phyloP scores from a whole-genome alignment of 2,329 filamentous ascomycete genomes.

The Microdochium paspali region DNA sequence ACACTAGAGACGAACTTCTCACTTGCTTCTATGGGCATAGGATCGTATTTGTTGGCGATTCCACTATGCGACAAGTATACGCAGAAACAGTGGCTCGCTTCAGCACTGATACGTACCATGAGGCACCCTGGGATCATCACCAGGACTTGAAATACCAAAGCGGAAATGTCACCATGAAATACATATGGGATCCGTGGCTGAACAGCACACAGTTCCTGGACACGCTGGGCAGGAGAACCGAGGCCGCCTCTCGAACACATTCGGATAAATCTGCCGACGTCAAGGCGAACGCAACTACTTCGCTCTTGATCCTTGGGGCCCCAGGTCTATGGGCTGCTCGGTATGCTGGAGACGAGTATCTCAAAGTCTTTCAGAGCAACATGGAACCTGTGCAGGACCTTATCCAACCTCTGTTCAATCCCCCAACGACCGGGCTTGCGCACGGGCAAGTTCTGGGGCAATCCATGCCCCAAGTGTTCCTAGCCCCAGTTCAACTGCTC shows the following conservation, averaged over 20 bases:
- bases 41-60: slow-evolving; percentile 53
- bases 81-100: slow-evolving; percentile 39
- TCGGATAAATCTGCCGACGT: slow-evolving; percentile 1
- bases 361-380: slow-evolving; percentile 32
- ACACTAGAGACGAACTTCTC: slow-evolving; percentile 39
- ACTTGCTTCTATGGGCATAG: slow-evolving; percentile 40
- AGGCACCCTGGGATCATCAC: slow-evolving; percentile 31
- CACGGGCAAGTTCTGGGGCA: slow-evolving; percentile 10
- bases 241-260: background rate
- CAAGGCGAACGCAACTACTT: slow-evolving; percentile 4
- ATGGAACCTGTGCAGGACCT: slow-evolving; percentile 34
- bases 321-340: slow-evolving; percentile 45
- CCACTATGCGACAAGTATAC: slow-evolving; percentile 46
- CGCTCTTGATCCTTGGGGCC: slow-evolving; percentile 41
- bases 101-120: slow-evolving; percentile 27
- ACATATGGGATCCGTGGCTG: slow-evolving; percentile 55
- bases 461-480: slow-evolving; percentile 19
- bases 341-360: slow-evolving; percentile 33
- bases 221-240: slow-evolving; percentile 11
- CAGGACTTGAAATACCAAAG: slow-evolving; percentile 33
- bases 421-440: too few relatives aligned
- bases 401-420: slow-evolving; percentile 14
- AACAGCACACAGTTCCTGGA: slow-evolving; percentile 35
- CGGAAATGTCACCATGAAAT: slow-evolving; percentile 13
- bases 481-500: slow-evolving; percentile 37